phyloP scores from a whole-genome alignment of 129 eudicot species.

The Oenanthe sinensis region DNA sequence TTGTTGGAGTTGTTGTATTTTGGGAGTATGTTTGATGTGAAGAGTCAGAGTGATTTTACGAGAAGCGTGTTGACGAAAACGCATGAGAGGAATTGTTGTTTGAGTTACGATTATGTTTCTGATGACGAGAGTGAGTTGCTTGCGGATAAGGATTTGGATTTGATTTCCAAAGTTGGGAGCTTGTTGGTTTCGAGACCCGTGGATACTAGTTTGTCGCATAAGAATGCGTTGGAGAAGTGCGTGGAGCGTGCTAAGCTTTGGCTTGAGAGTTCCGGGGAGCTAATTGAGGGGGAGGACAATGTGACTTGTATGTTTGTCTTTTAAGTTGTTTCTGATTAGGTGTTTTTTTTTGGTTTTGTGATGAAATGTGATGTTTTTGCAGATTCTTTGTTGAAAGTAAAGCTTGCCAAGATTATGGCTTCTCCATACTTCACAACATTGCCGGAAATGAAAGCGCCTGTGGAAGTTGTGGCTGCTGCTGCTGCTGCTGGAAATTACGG shows the following conservation, averaged over 20 bases:
- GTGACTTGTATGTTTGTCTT: conserved; percentile 48
- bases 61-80: conserved; percentile 58
- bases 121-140: conserved; percentile 73
- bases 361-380: conserved; percentile 9
- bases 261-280: conserved; percentile 52
- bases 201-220: conserved; percentile 57
- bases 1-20: conserved; percentile 63
- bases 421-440: conserved; percentile 59
- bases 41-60: conserved; percentile 40
- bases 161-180: conserved; percentile 50
- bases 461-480: conserved; percentile 60
- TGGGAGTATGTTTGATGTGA: conserved; percentile 77
- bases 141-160: conserved; percentile 73
- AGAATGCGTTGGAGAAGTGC: conserved; percentile 50
- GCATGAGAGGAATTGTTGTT: conserved; percentile 86
- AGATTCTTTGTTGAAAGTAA: conserved; percentile 76
- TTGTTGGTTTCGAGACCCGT: conserved; percentile 58
- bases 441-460: conserved; percentile 68
- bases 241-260: conserved; percentile 72
- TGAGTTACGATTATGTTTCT: conserved; percentile 77
- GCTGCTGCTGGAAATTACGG: conserved; percentile 40
- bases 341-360: background rate
- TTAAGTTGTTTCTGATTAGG: background rate
- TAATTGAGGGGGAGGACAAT: conserved; percentile 29
- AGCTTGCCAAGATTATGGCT: conserved; percentile 61